These are phyloP conservation scores for Pedinophyceae sp. DNA, from an alignment of 139 green algal genomes.

Conservation along the genomic window DNA sequence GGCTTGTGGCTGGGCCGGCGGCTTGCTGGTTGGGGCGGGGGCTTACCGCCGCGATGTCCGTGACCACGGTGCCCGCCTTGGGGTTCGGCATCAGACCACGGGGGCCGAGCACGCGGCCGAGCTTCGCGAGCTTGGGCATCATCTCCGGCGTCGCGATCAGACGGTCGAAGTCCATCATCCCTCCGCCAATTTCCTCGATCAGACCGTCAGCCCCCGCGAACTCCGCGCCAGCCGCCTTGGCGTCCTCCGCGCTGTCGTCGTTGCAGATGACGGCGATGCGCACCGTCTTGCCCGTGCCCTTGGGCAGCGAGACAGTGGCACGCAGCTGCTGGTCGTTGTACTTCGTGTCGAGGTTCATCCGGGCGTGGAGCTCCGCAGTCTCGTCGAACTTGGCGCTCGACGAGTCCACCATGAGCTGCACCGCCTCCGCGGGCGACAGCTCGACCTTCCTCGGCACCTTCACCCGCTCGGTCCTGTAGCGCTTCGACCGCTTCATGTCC, in stretches of 20 bases:
- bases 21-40: too few species aligned
- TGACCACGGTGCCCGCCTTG: conserved; percentile 98
- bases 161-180: conserved; percentile 99
- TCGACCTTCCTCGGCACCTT: conserved; percentile 16
- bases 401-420: conserved; percentile 39
- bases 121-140: conserved; percentile 98
- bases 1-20: too few species aligned
- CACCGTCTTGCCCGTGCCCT: conserved; percentile 62
- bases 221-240: conserved; percentile 81
- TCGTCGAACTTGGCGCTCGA: conserved; percentile 91
- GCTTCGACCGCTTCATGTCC: background rate
- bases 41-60: conserved; percentile 71
- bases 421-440: conserved; percentile 47
- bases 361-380: conserved; percentile 82
- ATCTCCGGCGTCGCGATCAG: conserved; percentile 97
- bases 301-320: conserved; percentile 82
- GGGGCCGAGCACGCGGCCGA: conserved; percentile 84
- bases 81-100: conserved; percentile 97
- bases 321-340: conserved; percentile 98
- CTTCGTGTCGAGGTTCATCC: conserved; percentile 69
- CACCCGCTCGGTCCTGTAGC: background rate
- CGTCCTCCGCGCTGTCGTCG: conserved; percentile 49
- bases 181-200: conserved; percentile 82
- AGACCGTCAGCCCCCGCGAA: conserved; percentile 80
- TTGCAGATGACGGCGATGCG: conserved; percentile 27